phyloP scores from a whole-genome alignment of 352 stramenopile genomes.

The Globisporangium perplexum region DNA sequence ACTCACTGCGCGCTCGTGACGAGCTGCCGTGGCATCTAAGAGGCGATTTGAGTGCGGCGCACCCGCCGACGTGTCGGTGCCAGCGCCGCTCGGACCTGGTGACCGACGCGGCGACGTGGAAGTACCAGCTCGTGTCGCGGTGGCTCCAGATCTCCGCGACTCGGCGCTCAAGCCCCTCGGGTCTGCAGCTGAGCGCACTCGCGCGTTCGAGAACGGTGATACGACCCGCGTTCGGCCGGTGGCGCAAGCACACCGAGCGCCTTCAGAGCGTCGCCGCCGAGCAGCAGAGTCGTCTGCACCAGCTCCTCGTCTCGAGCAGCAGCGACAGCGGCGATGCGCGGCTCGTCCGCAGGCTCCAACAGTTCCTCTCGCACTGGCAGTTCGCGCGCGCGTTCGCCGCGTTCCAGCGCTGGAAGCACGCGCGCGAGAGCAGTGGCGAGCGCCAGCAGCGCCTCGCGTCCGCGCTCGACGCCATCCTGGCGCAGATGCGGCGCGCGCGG shows the following conservation, averaged over 20 bases:
- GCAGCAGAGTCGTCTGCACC: conserved; percentile 1
- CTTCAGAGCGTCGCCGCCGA: background rate
- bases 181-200: background rate
- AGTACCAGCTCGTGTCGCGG: conserved; percentile 17
- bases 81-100: conserved; percentile 12
- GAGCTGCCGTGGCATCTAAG: conserved; percentile 23
- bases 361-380: conserved; percentile 29
- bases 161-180: background rate
- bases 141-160: conserved; percentile 24
- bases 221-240: conserved; percentile 2
- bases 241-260: background rate
- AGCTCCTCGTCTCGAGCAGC: background rate
- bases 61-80: conserved; percentile 22
- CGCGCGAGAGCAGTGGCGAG: conserved; percentile 13
- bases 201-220: background rate
- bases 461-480: conserved; percentile 20
- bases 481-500: conserved; percentile 26
- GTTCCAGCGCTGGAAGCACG: conserved; percentile 33
- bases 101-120: conserved; percentile 10
- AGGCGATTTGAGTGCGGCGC: conserved; percentile 22
- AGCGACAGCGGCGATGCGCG: background rate
- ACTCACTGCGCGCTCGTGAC: background rate
- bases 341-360: conserved; percentile 6
- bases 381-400: conserved; percentile 22
- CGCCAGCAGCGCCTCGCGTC: conserved; percentile 20